These are phyloP conservation scores for Clarireedia monteithiana DNA, from an alignment of 2,329 filamentous ascomycete genomes.

Conservation along the genomic window DNA sequence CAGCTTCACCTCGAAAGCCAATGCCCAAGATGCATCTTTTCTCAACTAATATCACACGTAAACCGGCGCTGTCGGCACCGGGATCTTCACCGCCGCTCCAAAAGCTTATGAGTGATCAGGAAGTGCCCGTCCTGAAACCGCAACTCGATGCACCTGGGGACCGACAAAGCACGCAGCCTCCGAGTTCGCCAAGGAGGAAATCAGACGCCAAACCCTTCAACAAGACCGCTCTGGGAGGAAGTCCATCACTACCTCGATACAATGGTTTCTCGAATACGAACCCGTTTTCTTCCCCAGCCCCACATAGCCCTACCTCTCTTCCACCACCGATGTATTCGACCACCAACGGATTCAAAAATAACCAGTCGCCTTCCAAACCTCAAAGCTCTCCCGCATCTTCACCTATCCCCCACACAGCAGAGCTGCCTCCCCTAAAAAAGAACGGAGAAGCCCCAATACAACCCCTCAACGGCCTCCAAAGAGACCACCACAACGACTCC, in stretches of 20 bases:
- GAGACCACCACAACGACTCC: conserved; percentile 15
- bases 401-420: conserved; percentile 11
- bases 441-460: conserved; percentile 9
- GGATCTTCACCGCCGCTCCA: conserved; percentile 1
- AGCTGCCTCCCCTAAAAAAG: conserved; percentile 10
- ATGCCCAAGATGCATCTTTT: conserved; percentile 11
- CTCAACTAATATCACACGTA: conserved; percentile 12
- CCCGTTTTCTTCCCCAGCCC: conserved; percentile 27
- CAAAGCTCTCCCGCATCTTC: conserved; percentile 5
- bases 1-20: conserved; percentile 14
- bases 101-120: conserved; percentile 2
- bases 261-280: conserved; percentile 11
- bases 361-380: conserved; percentile 7
- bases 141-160: conserved; percentile 7
- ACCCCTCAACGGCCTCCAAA: conserved; percentile 12
- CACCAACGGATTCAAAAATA: conserved; percentile 16
- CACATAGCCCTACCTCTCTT: conserved; percentile 27
- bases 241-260: conserved; percentile 5
- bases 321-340: conserved; percentile 26
- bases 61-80: conserved; percentile 3
- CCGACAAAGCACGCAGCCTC: conserved; percentile 10
- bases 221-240: neutral
- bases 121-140: conserved; percentile 1
- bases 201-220: neutral
- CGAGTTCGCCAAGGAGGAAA: conserved; percentile 15